These are phyloP conservation scores for Rhynchospora pubera DNA, from an alignment of 176 grass and related monocot species.

Conservation along the genomic window DNA sequence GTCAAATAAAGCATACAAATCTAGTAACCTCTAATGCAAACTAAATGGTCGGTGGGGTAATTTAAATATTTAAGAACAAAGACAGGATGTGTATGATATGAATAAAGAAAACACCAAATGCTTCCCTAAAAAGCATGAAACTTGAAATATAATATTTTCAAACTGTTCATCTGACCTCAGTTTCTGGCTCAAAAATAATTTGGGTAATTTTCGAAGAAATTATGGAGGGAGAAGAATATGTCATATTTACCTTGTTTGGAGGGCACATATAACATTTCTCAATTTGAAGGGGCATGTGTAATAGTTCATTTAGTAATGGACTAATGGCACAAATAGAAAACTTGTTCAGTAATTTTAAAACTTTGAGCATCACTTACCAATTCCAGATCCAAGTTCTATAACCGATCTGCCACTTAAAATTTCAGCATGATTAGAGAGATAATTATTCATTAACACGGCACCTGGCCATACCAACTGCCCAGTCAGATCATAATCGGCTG, in stretches of 20 bases:
- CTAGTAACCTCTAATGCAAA: neutral
- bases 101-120: neutral
- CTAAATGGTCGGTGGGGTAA: neutral
- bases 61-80: neutral
- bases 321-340: neutral
- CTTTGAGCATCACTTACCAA: conserved; percentile 51
- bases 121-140: neutral
- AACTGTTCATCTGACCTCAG: too few species aligned
- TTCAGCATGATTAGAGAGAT: conserved; percentile 63
- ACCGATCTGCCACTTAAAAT: conserved; percentile 52
- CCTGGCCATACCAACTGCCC: conserved; percentile 92
- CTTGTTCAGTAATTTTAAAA: neutral
- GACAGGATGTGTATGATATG: neutral
- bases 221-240: neutral
- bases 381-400: conserved; percentile 83
- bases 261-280: neutral
- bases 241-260: neutral
- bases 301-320: neutral
- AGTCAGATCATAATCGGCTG: conserved; percentile 98
- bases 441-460: conserved; percentile 89
- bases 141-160: too few species aligned
- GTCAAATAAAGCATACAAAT: neutral
- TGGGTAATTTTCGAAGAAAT: neutral
- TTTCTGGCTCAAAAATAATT: neutral
- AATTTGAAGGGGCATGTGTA: neutral